Percentiles rank a stretch among this genome's conserved stretches.
These are phyloP conservation scores for Phytophthora aleatoria DNA, from an alignment of 352 stramenopile genomes.

Conservation along the genomic window DNA sequence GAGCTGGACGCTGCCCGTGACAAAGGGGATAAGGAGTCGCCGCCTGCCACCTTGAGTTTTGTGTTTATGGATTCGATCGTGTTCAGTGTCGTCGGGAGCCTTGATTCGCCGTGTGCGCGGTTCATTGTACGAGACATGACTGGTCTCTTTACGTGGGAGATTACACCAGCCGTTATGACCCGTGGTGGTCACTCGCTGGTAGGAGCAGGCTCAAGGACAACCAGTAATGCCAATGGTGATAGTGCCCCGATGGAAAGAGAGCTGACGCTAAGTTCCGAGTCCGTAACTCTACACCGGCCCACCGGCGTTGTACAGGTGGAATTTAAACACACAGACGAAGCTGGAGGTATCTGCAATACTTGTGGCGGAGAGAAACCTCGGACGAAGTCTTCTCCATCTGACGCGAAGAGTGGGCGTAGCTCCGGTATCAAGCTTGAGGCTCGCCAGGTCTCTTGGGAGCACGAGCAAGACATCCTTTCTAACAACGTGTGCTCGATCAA, in stretches of 20 bases:
- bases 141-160: conserved; percentile 86
- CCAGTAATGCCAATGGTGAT: conserved; percentile 3
- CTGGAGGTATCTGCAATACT: conserved; percentile 42
- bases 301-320: conserved; percentile 65
- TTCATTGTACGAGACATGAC: conserved; percentile 89
- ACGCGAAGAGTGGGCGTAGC: conserved; percentile 28
- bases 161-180: conserved; percentile 47
- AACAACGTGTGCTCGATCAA: conserved; percentile 75
- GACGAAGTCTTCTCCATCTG: conserved; percentile 26
- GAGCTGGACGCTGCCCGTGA: conserved; percentile 43
- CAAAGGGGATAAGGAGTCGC: conserved; percentile 35
- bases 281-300: conserved; percentile 46
- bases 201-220: not conserved
- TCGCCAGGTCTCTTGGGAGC: conserved; percentile 61
- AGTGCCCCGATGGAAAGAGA: conserved; percentile 41
- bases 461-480: conserved; percentile 61
- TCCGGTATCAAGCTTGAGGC: conserved; percentile 43
- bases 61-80: conserved; percentile 91
- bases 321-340: conserved; percentile 49
- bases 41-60: conserved; percentile 68
- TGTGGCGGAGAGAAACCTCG: conserved; percentile 66
- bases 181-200: conserved; percentile 23
- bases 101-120: conserved; percentile 74
- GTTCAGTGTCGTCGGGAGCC: conserved; percentile 80
- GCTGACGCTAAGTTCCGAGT: conserved; percentile 37